phyloP scores from a whole-genome alignment of 768 basidiomycete genomes.

The Agaricus subrufescens region DNA sequence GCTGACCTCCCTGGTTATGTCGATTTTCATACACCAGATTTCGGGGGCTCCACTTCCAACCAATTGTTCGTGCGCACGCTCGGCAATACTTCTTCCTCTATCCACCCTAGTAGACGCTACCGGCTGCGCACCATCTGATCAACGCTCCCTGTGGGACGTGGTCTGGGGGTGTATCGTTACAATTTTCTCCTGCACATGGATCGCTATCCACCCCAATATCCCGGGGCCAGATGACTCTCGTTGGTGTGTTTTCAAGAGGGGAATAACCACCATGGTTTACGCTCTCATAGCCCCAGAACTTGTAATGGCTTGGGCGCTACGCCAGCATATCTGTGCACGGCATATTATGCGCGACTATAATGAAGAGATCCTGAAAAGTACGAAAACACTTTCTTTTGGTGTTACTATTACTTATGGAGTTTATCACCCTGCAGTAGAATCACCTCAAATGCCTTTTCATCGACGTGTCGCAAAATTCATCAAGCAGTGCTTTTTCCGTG shows the following conservation, averaged over 20 bases:
- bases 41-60: not conserved
- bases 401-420: not conserved
- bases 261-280: not conserved
- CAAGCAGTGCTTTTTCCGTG: not conserved
- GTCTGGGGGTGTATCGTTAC: slow-evolving; percentile 8
- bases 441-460: not conserved
- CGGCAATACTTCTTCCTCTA: not conserved
- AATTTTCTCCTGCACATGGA: slow-evolving; percentile 9
- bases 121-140: not conserved
- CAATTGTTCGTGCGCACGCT: not conserved
- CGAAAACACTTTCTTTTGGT: not conserved
- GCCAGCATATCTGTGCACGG: slow-evolving; percentile 4
- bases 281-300: slow-evolving; percentile 4
- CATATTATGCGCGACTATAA: not conserved
- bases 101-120: not conserved
- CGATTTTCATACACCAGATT: not conserved
- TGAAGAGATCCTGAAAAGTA: not conserved
- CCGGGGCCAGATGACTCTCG: slow-evolving; percentile 6
- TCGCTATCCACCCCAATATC: slow-evolving; percentile 10
- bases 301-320: slow-evolving; percentile 7
- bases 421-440: not conserved
- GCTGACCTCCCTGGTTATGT: not conserved
- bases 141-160: slow-evolving; percentile 1
- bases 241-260: not conserved
- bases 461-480: not conserved